Evolutionary conservation across 2,329 filamentous ascomycete genomes (phyloP), one percentile per base, ranked within the genome.

Genomic region (Stromatinia cepivora): DNA sequence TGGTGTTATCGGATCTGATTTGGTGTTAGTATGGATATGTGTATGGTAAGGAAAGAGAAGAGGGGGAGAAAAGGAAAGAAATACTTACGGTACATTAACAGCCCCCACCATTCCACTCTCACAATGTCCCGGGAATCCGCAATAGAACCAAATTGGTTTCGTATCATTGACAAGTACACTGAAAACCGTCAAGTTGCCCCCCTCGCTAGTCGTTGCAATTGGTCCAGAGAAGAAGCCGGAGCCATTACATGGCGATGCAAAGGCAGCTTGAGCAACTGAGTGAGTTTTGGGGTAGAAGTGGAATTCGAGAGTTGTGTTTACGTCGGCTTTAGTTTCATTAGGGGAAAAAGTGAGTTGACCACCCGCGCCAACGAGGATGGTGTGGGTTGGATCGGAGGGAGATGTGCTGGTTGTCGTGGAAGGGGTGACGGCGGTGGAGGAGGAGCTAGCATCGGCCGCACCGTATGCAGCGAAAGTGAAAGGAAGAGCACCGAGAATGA

Each of bases 271-370:
- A 3, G 79, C 81, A 54, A 87, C 79, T 25, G 81, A 82, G 81
- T 87, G 85, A 78, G 84, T 85, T 70, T 73, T 75, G 11, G 85
- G 81, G 71, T 82, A 82, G 80, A 84, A 87, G 75, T 84, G 82
- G 80, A 83, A 88, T 79, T 87, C 84, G 69, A 88, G 76, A 5
- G 84, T 72, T 70, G 86, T 84, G 70, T 85, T 85, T 10, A 81
- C 69, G 15, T 79, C 76, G 25, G 85, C 86, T 3, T 80, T 81
- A 53, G 86, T 78, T 72, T 81, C 82, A 71, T 83, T 79, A 1
- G 86, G 86, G 62, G 82, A 80, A 77, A 87, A 88, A 62, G 75
- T 76, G 45, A 87, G 80, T 36, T 64, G 22, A 10, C 73, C 75
- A 36, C 71, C 67, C 13, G 70, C 70, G 10, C 79, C 76, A 28